These are phyloP conservation scores for Fusarium sp. DNA, from an alignment of 2,329 filamentous ascomycete species.

Conservation along the genomic window DNA sequence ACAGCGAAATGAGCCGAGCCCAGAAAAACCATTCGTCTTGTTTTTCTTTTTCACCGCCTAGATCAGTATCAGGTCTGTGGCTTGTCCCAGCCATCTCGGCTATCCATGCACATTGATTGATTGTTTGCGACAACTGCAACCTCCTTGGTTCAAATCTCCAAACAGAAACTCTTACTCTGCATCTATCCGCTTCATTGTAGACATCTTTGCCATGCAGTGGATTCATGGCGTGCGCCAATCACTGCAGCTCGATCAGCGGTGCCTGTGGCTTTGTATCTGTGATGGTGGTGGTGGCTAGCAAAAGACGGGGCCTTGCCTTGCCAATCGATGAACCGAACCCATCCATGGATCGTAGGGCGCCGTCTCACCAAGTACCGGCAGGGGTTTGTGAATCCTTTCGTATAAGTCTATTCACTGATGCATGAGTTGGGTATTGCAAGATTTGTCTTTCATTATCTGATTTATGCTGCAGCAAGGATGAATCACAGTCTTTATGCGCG, in stretches of 20 bases:
- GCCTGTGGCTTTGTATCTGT: background rate
- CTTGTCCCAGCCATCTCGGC: constrained; percentile 8
- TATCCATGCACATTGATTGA: background rate
- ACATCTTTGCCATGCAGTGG: constrained; percentile 15
- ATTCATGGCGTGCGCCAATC: background rate
- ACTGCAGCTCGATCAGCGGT: constrained; percentile 1
- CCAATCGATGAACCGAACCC: background rate
- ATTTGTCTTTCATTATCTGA: background rate
- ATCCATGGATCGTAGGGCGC: background rate
- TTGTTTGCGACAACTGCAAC: background rate
- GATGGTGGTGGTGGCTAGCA: background rate
- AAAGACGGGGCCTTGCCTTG: background rate
- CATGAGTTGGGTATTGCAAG: background rate
- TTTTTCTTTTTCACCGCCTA: constrained; percentile 27
- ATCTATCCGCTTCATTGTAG: constrained; percentile 9
- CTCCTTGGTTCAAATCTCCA: background rate
- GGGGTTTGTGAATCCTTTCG: constrained; percentile 1
- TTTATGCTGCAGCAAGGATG: background rate
- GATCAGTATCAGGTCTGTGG: background rate
- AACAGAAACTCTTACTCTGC: constrained; percentile 15
- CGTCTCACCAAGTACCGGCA: constrained; percentile 1
- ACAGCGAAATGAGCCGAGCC: constrained; percentile 30
- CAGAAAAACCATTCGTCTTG: constrained; percentile 1
- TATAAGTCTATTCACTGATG: constrained; percentile 1
- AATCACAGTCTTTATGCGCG: background rate